Conservation (phyloP, 331 rosid species). For the Acacia pycnantha region DNA sequence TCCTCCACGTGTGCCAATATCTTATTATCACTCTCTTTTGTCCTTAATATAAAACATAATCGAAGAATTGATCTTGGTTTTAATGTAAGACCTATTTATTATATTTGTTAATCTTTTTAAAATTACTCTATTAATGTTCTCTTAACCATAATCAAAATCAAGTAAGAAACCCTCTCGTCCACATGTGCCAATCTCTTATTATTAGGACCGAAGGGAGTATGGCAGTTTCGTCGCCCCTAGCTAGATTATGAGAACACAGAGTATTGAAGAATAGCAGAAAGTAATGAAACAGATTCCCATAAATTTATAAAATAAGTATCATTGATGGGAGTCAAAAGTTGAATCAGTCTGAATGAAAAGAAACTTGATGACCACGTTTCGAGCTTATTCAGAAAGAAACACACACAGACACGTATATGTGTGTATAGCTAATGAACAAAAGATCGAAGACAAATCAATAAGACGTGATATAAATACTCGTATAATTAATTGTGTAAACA, state of each 20-base stretch:
- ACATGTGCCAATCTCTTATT: no score
- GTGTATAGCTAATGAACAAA: no score
- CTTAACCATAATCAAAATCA: no score
- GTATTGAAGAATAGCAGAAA: background rate
- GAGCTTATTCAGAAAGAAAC: background rate
- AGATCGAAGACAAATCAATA: background rate
- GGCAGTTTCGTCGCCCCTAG: background rate
- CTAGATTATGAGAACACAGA: background rate
- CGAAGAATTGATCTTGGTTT: no score
- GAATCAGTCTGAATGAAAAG: background rate
- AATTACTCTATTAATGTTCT: no score
- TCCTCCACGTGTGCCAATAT: no score
- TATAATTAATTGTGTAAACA: background rate
- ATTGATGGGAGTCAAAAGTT: background rate
- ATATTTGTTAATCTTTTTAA: no score
- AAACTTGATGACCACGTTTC: background rate
- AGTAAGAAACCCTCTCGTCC: no score
- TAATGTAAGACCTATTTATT: no score
- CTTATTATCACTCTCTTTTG: no score
- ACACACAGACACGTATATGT: background rate
- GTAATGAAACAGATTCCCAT: background rate
- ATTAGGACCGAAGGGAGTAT: no score
- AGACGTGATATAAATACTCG: background rate
- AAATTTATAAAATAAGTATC: background rate
- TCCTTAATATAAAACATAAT: no score